A percentile compares a stretch with the other conserved stretches of the same genome.
phyloP scores from a whole-genome alignment of 257 asterid genomes.

The Osmanthus fragrans region DNA sequence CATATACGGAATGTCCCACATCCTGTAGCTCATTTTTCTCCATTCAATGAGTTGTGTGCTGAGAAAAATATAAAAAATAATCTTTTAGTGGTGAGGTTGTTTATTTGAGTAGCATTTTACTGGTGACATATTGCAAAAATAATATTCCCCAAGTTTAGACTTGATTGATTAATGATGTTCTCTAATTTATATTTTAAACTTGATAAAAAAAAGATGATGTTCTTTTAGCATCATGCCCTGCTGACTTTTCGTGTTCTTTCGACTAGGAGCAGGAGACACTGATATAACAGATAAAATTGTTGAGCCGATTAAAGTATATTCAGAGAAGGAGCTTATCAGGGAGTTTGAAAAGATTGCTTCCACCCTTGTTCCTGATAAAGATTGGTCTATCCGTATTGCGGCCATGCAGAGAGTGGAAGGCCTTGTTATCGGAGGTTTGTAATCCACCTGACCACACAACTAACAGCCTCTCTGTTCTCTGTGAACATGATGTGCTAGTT shows the following conservation, averaged over 20 bases:
- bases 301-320: constrained; percentile 88
- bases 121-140: constrained; percentile 5
- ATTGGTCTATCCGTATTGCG: constrained; percentile 93
- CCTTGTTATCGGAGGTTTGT: constrained; percentile 91
- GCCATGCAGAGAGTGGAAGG: constrained; percentile 98
- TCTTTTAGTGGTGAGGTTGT: constrained; percentile 9
- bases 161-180: background rate
- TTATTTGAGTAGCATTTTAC: background rate
- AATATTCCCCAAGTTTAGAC: background rate
- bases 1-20: background rate
- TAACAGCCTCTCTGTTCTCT: constrained; percentile 14
- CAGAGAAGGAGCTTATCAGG: constrained; percentile 92
- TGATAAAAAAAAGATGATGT: background rate
- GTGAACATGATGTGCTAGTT: constrained; percentile 13
- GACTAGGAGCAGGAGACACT: constrained; percentile 76
- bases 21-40: constrained; percentile 4
- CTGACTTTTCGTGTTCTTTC: constrained; percentile 25
- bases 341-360: constrained; percentile 95
- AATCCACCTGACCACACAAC: constrained; percentile 17
- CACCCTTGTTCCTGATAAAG: constrained; percentile 93
- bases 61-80: background rate
- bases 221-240: constrained; percentile 24
- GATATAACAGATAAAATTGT: constrained; percentile 89
- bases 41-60: constrained; percentile 7
- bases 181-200: background rate